Evolutionary conservation across 1,284 basidiomycete genomes (phyloP).

Genomic region (Cutaneotrichosporon sp.): DNA sequence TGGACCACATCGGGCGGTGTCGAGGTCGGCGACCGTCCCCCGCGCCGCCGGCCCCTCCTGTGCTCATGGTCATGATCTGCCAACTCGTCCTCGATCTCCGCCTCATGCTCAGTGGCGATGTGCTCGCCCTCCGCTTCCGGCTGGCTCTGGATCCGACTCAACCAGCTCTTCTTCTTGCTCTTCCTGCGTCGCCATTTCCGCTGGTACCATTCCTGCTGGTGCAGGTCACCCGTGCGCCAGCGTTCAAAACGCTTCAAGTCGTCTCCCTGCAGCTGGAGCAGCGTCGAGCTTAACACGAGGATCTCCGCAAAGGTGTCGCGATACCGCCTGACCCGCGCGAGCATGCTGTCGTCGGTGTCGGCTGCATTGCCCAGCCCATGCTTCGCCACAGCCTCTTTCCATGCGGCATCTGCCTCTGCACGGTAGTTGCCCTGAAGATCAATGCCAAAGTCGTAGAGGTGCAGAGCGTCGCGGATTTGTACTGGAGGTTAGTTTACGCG

Average conservation of each 20-base stretch:
- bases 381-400: neutral
- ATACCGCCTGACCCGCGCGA: conserved; percentile 33
- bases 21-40: too few relatives aligned
- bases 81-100: neutral
- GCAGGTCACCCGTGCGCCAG: conserved; percentile 17
- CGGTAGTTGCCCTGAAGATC: conserved; percentile 1
- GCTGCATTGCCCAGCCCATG: neutral
- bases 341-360: conserved; percentile 23
- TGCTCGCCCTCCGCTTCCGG: too few relatives aligned
- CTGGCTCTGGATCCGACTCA: too few relatives aligned
- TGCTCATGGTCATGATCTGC: too few relatives aligned
- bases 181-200: too few relatives aligned
- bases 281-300: conserved; percentile 41
- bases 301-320: conserved; percentile 47
- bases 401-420: neutral
- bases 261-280: conserved; percentile 44
- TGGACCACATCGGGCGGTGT: too few relatives aligned
- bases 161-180: too few relatives aligned
- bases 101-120: neutral
- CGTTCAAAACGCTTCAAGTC: conserved; percentile 43
- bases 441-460: conserved; percentile 10
- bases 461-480: conserved; percentile 38
- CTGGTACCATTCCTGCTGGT: conserved; percentile 1
- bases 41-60: too few relatives aligned
- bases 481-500: conserved; percentile 23